Percentiles rank a stretch among this genome's conserved stretches.
Conservation (phyloP, 2,329 filamentous ascomycete species). For the Xylogone sp. region DNA sequence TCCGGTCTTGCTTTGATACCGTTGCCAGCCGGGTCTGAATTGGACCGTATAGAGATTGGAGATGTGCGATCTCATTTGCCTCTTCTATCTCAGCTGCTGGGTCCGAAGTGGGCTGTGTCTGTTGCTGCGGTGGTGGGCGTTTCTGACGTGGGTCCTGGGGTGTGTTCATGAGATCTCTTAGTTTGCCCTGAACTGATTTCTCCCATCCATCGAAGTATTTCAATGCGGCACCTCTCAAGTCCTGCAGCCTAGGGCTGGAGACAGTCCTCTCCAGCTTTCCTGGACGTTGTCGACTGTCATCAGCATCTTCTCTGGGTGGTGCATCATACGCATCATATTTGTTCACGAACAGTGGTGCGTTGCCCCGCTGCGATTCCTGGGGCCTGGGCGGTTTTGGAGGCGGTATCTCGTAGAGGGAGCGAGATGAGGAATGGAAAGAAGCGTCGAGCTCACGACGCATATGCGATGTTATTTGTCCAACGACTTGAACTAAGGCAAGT, state of each 20-base stretch:
- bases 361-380: constrained; percentile 45
- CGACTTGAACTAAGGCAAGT: constrained; percentile 46
- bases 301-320: not conserved
- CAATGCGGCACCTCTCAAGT: constrained; percentile 54
- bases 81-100: constrained; percentile 22
- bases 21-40: constrained; percentile 51
- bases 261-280: constrained; percentile 15
- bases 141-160: constrained; percentile 40
- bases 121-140: constrained; percentile 24
- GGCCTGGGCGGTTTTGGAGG: constrained; percentile 59
- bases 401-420: not conserved
- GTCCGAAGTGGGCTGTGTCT: constrained; percentile 9
- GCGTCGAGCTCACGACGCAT: constrained; percentile 50
- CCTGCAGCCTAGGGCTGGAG: constrained; percentile 17
- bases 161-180: constrained; percentile 63
- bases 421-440: constrained; percentile 20
- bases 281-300: not conserved
- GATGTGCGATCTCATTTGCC: constrained; percentile 36
- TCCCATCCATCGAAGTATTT: constrained; percentile 76
- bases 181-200: constrained; percentile 61
- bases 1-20: constrained; percentile 54
- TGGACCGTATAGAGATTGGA: constrained; percentile 51
- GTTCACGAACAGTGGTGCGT: constrained; percentile 17
- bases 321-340: constrained; percentile 17
- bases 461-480: constrained; percentile 47